Evolutionary conservation across 768 basidiomycete species (phyloP), one percentile per base, ranked within the genome.

Genomic region (Tulasnella sp.): DNA sequence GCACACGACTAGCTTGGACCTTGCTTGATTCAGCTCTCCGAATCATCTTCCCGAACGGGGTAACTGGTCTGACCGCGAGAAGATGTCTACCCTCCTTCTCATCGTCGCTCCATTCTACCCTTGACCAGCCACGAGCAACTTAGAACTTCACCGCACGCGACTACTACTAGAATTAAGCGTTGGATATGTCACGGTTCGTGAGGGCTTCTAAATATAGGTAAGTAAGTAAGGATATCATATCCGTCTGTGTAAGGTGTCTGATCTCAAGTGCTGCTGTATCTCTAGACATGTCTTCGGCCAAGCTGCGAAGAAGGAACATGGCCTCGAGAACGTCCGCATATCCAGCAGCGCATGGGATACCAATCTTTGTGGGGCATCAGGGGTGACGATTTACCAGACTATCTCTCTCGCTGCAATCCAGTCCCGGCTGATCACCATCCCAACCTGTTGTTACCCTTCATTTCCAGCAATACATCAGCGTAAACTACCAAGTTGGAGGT

Each of bases 291-390:
- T 94, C 69, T 98, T 87, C 69, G 92, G 90, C 30, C 87, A 92
- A 65, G 71, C 82, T 63, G 79, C 84, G 34, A 94, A 92, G 76
- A 91, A 88, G 69, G 87, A 91, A 69, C 76, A 87, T 64, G 73
- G 79, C 21, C 71, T 84, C 62, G 88, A 92, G 69, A 92, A 91
- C 63, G 74, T 91, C 64, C 92, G 92, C 70, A 78, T 91, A 17
- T 85, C 88, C 50, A 84, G 81, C 70, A 89, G 82, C 64, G 92
- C 94, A 8, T 97, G 91, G 92, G 94, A 98, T 70, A 97, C 94
- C 45, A 94, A 97, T 70, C 73, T 97, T 62, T 76, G 96, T 63
- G 78, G 87, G 61, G 87, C 90, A 10, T 92, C 90, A 63, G 83
- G 78, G 45, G 87, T 91, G 69, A 69, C n/a, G 81, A 71, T 11